Evolutionary conservation across 805 yeast genomes (phyloP), one percentile per base, ranked within the genome.

Genomic region (Candida sphagnicola): DNA sequence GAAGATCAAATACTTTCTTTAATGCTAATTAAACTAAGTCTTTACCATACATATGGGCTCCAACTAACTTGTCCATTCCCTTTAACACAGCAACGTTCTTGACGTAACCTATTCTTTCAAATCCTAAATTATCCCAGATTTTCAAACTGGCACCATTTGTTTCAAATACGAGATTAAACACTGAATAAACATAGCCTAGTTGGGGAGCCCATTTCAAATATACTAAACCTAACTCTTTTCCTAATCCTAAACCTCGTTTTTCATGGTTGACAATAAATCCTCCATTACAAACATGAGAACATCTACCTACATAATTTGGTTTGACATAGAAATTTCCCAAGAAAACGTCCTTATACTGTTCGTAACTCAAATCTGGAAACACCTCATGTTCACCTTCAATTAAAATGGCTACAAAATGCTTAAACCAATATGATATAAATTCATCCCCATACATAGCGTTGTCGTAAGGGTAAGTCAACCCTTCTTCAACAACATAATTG

Each of bases 281-380:
- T 0, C 81, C 96, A 56, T 90, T 90, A 52, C 96, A 87, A 19
- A 78, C 82, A 52, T 90, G 96, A 0, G 93, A 78, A 45, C 91
- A 82, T 41, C 95, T 74, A 6, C 95, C 96, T 2, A 70, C 61
- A 55, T 89, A 90, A 59, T 90, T 90, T 13, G 98, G 96, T 53
- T 85, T 88, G 50, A 89, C 69, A 57, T 82, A 85, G 56, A 82
- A 85, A 2, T 85, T 76, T 1, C 96, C 97, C 32, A 87, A 56
- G 43, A 80, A 75, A 5, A 49, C 46, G 0, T 65, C 53, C 4
- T 66, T 61, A 80, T 83, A 78, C 33, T 48, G 49, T 33, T 68
- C 66, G 4, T 51, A 47, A n/a, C 53, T 40, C n/a, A 56, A 50
- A 5, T 37, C 16, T 1, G 45, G 36, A n/a, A 50, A 21, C 2